phyloP scores from a whole-genome alignment of 2,329 filamentous ascomycete genomes.

The Escovopsis weberi region DNA sequence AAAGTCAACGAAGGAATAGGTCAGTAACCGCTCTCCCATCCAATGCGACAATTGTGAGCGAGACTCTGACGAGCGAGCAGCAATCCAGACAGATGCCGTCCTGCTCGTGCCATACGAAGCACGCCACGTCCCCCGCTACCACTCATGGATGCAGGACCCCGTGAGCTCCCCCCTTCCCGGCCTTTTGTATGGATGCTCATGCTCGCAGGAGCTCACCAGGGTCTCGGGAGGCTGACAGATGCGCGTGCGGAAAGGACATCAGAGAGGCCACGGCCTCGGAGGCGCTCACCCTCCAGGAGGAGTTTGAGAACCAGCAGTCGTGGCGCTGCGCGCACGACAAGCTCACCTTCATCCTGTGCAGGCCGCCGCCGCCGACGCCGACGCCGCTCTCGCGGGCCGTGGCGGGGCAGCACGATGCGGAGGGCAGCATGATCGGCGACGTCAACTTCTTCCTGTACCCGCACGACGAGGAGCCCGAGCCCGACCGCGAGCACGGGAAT shows the following conservation, averaged over 20 bases:
- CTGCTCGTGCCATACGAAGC: constrained; percentile 73
- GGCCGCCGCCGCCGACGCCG: constrained; percentile 19
- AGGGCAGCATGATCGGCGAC: constrained; percentile 52
- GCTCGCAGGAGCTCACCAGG: no score
- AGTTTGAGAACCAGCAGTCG: constrained; percentile 79
- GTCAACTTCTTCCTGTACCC: constrained; percentile 67
- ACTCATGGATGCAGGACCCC: constrained; percentile 82
- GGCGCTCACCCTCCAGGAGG: constrained; percentile 61
- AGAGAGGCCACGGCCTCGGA: constrained; percentile 81
- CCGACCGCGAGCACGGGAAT: not conserved
- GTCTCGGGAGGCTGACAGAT: not conserved
- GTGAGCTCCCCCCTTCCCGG: constrained; percentile 20
- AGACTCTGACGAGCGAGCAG: constrained; percentile 27
- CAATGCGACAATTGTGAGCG: not conserved
- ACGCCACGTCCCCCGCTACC: constrained; percentile 71
- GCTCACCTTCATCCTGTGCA: constrained; percentile 78
- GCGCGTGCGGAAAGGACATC: constrained; percentile 39
- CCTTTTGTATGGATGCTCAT: no score
- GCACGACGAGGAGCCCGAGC: constrained; percentile 25
- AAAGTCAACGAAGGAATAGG: constrained; percentile 30
- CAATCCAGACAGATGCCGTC: constrained; percentile 47
- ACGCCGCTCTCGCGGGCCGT: no score
- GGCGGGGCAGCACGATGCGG: constrained; percentile 30
- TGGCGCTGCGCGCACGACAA: constrained; percentile 79
- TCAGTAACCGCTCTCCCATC: constrained; percentile 8